A percentile compares a stretch with the other conserved stretches of the same genome.
phyloP scores from a whole-genome alignment of 2,329 filamentous ascomycete genomes.

The Ophiocordyceps camponoti-floridani region DNA sequence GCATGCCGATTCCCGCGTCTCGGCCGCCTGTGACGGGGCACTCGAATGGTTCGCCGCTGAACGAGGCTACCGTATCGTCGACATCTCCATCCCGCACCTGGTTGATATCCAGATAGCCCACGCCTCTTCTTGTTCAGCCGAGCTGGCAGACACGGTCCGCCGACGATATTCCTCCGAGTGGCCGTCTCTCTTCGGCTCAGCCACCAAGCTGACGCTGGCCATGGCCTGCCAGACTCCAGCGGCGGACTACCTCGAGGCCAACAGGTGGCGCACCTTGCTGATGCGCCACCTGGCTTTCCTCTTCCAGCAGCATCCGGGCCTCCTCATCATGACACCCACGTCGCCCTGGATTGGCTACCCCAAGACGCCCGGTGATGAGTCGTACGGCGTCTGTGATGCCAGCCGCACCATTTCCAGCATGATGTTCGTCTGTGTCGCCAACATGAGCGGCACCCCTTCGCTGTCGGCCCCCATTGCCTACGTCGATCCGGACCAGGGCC shows the following conservation, averaged over 20 bases:
- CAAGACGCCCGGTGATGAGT: slow-evolving; percentile 35
- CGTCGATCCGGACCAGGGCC: slow-evolving; percentile 32
- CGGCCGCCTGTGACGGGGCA: slow-evolving; percentile 39
- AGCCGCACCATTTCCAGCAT: slow-evolving; percentile 61
- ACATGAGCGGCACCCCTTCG: slow-evolving; percentile 62
- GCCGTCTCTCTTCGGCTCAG: slow-evolving; percentile 38
- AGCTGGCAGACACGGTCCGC: slow-evolving; percentile 36
- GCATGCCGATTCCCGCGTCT: slow-evolving; percentile 41
- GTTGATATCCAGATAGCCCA: slow-evolving; percentile 61
- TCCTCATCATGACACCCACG: slow-evolving; percentile 67
- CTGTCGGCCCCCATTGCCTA: slow-evolving; percentile 64
- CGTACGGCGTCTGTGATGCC: slow-evolving; percentile 58
- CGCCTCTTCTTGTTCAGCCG: slow-evolving; percentile 56
- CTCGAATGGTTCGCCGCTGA: slow-evolving; percentile 38
- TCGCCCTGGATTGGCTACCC: slow-evolving; percentile 61
- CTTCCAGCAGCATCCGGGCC: slow-evolving; percentile 51
- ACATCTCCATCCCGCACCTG: slow-evolving; percentile 49
- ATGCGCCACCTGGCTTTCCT: slow-evolving; percentile 64
- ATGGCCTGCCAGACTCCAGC: slow-evolving; percentile 47
- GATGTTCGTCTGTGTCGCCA: slow-evolving; percentile 75
- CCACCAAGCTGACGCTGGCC: slow-evolving; percentile 53
- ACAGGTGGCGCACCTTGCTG: slow-evolving; percentile 54
- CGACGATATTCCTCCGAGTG: slow-evolving; percentile 27
- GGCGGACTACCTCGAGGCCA: slow-evolving; percentile 53
- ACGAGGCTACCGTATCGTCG: slow-evolving; percentile 28